Evolutionary conservation across 139 green algal species (phyloP), one percentile per base, ranked within the genome.

Genomic region (Tetradesmus lagerheimii): DNA sequence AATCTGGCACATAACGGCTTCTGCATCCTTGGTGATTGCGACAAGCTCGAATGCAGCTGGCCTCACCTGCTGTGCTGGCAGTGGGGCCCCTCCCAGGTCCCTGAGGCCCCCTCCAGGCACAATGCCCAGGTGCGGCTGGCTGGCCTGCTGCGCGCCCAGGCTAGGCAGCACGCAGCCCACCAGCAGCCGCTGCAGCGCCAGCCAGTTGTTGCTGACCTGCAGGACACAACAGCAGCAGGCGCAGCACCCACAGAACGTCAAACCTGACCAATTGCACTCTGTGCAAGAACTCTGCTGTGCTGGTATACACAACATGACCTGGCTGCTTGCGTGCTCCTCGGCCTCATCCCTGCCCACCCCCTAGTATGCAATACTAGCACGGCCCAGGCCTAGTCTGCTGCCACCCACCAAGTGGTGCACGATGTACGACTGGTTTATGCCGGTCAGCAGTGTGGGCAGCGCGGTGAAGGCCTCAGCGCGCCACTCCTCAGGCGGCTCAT

Each of bases 111-210:
- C 57, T 11, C 57, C 57, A 71, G 57, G 57, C 57, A 71, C 23
- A n/a, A 71, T 31, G 57, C 57, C 57, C 57, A 71, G 23, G 23
- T 71, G 57, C 20, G 29, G 14, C 45, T 47, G 15, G 35, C 34
- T 20, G 8, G 14, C 15, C 75, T 43, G 75, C 35, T 43, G 34
- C 27, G 25, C 78, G 15, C 50, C 82, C 57, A 87, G 34, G 27
- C 57, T 5, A 20, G 38, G 64, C 41, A 88, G 38, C 23, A 88
- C 27, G 37, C 83, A 16, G 14, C 3, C 8, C 23, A 77, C 31
- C 27, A 88, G 31, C 64, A 88, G 20, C 18, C 38, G 83, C 82
- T 87, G 82, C 82, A 87, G 53, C 35, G 67, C 39, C 23, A 27
- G 16, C 82, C 82, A 87, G 53, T 35, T 77, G 78, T 11, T 66